Conservation (phyloP, 371 early-diverging fungal species). For the Dentiscutata heterogama region DNA sequence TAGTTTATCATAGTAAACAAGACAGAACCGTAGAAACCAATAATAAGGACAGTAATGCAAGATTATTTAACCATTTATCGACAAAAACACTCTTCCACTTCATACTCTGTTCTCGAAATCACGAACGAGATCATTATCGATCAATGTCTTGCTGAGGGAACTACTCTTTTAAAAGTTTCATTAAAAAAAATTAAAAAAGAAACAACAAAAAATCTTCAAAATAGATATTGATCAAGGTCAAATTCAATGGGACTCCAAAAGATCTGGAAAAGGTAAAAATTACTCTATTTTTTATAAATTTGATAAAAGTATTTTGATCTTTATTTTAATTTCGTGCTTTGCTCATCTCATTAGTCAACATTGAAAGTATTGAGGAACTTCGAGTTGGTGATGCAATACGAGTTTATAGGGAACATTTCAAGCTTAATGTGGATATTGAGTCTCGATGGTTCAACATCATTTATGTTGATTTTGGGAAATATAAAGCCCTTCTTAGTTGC, state of each 20-base stretch:
- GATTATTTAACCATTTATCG: too few species aligned
- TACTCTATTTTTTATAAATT: background rate
- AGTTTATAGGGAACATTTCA: slow-evolving; percentile 53
- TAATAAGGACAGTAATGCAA: too few species aligned
- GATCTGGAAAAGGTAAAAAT: slow-evolving; percentile 50
- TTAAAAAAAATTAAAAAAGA: slow-evolving; percentile 57
- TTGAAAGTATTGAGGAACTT: slow-evolving; percentile 59
- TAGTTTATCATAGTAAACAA: too few species aligned
- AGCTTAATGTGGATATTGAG: slow-evolving; percentile 51
- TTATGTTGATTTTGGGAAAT: slow-evolving; percentile 55
- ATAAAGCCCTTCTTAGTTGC: slow-evolving; percentile 57
- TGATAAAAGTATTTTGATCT: background rate
- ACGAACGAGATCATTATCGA: slow-evolving; percentile 26
- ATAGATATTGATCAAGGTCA: slow-evolving; percentile 56
- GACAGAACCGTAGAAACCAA: too few species aligned
- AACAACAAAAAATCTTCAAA: slow-evolving; percentile 52
- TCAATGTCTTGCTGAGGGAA: slow-evolving; percentile 48
- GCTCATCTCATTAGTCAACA: slow-evolving; percentile 51
- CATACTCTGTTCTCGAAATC: background rate
- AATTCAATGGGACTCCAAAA: slow-evolving; percentile 58
- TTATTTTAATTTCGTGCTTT: background rate
- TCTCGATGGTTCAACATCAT: slow-evolving; percentile 57
- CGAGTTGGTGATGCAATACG: slow-evolving; percentile 54
- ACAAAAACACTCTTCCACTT: too few species aligned
- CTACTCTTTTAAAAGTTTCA: slow-evolving; percentile 53